Base-by-base conservation (phyloP, 1,139 yeast species). In the Candida tunisiensis region DNA sequence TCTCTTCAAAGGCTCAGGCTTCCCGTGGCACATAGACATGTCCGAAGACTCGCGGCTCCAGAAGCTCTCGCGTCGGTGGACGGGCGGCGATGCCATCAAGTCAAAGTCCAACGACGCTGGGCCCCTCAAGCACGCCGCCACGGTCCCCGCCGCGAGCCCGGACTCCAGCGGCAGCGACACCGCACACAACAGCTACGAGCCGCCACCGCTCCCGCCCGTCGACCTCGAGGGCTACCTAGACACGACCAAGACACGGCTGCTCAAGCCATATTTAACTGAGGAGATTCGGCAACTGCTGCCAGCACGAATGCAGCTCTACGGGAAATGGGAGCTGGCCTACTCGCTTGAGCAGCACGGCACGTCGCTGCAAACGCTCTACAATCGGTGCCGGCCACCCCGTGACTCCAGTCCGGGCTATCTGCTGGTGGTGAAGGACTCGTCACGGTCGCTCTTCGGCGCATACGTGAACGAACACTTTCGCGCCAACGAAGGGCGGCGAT, bases 281-380 rank as follows among this genome's bases (percentile, higher is more conserved):
- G 83, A 80, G 34, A 62, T 88, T 21, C 60, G 95, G 26, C 57
- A 60, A 23, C 59, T 82, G 30, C 47, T 85, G 31, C 94, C 96
- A 0, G 64, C 79, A 4, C 57, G 95, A 27, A 57, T 79, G 23
- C 94, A 82, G 45, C 57, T 85, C 16, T 68, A 68, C 38, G 74
- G 74, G 24, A 64, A 65, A 8, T 91, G 98, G 99, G 54, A 63
- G 9, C 51, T 88, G 29, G 53, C 74, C 2, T 91, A 85, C 47
- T 74, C 91, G 15, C 51, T 82, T 36, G 95, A 85, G 38, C 94
- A 82, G 47, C 82, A 83, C 48, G 99, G 99, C 0, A 74, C 92
- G 1, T 78, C 94, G 0, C 50, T 88, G 29, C 69, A 65, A 34
- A 83, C 98, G 0, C 53, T 91, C 18, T 88, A 74, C 42, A 30